Base-by-base conservation (phyloP, 1,284 basidiomycete genomes). In the Mrakiaceae sp. region DNA sequence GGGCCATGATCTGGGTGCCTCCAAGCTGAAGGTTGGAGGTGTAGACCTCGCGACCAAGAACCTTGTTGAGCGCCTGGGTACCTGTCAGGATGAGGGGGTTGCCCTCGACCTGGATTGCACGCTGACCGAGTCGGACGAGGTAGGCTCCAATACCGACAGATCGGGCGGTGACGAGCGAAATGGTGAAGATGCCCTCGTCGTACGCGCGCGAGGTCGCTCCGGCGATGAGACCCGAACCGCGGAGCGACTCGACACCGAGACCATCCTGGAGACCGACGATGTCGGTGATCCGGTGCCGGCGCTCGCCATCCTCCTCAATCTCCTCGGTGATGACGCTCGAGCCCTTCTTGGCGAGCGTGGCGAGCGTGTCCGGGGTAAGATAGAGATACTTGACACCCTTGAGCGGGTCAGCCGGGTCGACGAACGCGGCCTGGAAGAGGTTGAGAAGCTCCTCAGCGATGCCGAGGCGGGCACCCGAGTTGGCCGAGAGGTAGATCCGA, bases 61-160 rank as follows among this genome's bases (percentile, higher is more conserved):
- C 94, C 81, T 99, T 98, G 84, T 98, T 99, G 72, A 99, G 84
- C 5, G 96, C 96, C 47, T 86, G 85, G 54, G 94, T 95, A 73
- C 96, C 96, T 11, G 96, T 99, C 67, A 99, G 84, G 76, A 99
- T 99, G 79, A 99, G 97, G 1, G 96, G 96, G 73, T 98, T 95
- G 58, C 95, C 94, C 78, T 98, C 96, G 64, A 99, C 96, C 77
- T 99, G 96, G 61, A 99, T 92, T 3, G 96, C 90, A 72, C 96
- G 88, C 79, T 98, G 90, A 71, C 96, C 96, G 52, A 98, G 84
- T 72, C 96, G 92, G 65, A 98, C 94, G 65, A 99, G 88, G 78
- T 99, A 98, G 50, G 96, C 96, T 74, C 96, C 96, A 72, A 98
- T 99, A 78, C 96, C 96, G 71, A 99, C 96, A 5, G 94, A 98